A percentile compares a stretch with the other conserved stretches of the same genome.
Conservation (phyloP, 2,329 filamentous ascomycete genomes). For the Venturia carpophila region DNA sequence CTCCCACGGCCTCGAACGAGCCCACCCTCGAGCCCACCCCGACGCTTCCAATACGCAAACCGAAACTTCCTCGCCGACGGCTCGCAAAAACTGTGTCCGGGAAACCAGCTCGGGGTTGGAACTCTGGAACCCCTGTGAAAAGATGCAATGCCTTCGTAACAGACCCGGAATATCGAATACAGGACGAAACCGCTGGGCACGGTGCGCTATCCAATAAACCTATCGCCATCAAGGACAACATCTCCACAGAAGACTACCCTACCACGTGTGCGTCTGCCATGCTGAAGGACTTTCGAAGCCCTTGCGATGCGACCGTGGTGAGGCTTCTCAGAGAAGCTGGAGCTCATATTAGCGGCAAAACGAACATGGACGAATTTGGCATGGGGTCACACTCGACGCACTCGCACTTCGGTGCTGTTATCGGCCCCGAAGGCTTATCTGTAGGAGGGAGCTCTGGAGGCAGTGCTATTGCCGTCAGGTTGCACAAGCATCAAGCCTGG, state of each 20-base stretch:
- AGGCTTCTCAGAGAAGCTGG: conserved; percentile 56
- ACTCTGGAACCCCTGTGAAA: not conserved
- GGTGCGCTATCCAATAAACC: not conserved
- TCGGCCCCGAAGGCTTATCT: conserved; percentile 40
- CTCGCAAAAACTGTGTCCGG: not conserved
- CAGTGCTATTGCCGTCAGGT: conserved; percentile 72
- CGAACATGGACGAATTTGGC: conserved; percentile 92
- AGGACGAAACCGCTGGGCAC: not conserved
- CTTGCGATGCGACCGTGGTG: conserved; percentile 77
- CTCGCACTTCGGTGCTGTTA: conserved; percentile 59
- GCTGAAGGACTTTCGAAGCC: conserved; percentile 59
- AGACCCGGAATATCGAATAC: no score
- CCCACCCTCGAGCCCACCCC: not conserved
- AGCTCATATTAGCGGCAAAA: conserved; percentile 64
- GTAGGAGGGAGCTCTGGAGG: conserved; percentile 89
- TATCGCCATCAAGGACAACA: conserved; percentile 45
- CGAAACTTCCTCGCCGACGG: not conserved
- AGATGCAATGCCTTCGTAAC: not conserved
- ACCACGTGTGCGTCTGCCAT: conserved; percentile 81
- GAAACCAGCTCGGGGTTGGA: not conserved
- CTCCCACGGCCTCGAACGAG: not conserved
- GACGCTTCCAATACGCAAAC: not conserved
- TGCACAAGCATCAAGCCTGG: conserved; percentile 45
- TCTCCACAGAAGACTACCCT: conserved; percentile 36
- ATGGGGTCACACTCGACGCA: conserved; percentile 79